Conservation (phyloP, 352 stramenopile genomes). For the Thalassiosira hispida region DNA sequence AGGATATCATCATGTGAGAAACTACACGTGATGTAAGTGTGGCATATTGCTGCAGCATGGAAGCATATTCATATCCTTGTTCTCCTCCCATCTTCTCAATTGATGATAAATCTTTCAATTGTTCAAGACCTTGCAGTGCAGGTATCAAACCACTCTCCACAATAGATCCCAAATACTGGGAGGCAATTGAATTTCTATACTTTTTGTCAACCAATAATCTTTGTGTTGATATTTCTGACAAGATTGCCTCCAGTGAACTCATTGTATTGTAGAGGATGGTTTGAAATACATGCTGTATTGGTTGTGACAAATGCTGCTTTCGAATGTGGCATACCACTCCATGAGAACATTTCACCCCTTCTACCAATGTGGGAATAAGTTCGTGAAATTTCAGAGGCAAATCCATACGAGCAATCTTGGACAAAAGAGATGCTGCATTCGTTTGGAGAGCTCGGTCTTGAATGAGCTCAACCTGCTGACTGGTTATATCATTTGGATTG, state of each 20-base stretch:
- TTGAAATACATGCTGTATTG: constrained; percentile 13
- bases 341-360: constrained; percentile 13
- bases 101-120: not conserved
- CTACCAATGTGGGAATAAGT: constrained; percentile 51
- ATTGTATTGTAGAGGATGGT: constrained; percentile 41
- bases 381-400: constrained; percentile 53
- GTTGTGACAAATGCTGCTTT: constrained; percentile 7
- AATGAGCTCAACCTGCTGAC: constrained; percentile 17
- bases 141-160: constrained; percentile 36
- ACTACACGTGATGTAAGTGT: constrained; percentile 37
- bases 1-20: constrained; percentile 34
- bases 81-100: not conserved
- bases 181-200: constrained; percentile 37
- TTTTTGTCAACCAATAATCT: constrained; percentile 53
- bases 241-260: constrained; percentile 30
- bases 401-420: constrained; percentile 44
- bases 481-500: constrained; percentile 17
- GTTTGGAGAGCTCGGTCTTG: constrained; percentile 36
- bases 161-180: constrained; percentile 32
- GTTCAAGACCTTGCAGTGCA: constrained; percentile 22
- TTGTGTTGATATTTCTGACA: constrained; percentile 43
- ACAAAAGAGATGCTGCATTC: constrained; percentile 39
- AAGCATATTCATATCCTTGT: constrained; percentile 1
- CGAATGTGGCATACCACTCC: not conserved
- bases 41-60: constrained; percentile 35